A percentile compares a stretch with the other conserved stretches of the same genome.
These are phyloP conservation scores for Smallanthus sonchifolius DNA, from an alignment of 129 eudicot species.

Conservation along the genomic window DNA sequence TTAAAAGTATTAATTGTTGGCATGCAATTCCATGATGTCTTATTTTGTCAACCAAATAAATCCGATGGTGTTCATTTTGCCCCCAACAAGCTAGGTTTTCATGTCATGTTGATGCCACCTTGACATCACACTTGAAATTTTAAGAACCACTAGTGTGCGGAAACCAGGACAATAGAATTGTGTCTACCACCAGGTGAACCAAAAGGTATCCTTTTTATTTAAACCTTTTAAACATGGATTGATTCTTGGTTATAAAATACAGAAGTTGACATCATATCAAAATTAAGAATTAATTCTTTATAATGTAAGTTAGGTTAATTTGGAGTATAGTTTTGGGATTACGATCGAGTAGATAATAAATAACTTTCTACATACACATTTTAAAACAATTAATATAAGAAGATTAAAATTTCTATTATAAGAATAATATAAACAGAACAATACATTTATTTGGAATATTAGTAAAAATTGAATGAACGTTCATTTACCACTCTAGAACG, in stretches of 20 bases:
- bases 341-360: no score
- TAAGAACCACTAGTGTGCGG: slow-evolving; percentile 8
- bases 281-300: neutral
- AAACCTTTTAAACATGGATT: neutral
- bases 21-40: slow-evolving; percentile 43
- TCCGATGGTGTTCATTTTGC: neutral
- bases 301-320: no score
- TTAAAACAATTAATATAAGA: no score
- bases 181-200: slow-evolving; percentile 22
- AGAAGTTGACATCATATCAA: neutral
- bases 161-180: slow-evolving; percentile 14
- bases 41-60: slow-evolving; percentile 25
- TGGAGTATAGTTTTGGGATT: no score
- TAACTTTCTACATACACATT: no score
- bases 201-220: neutral
- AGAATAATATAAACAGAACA: no score
- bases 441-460: no score
- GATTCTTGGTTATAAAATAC: neutral
- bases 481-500: no score
- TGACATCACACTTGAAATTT: slow-evolving; percentile 37
- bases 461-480: no score
- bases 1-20: slow-evolving; percentile 28
- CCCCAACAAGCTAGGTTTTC: slow-evolving; percentile 14
- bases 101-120: slow-evolving; percentile 35
- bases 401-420: no score